Percentiles rank a stretch among this genome's conserved stretches.
phyloP scores from a whole-genome alignment of 2,329 filamentous ascomycete species.

The Penicillium sp. region DNA sequence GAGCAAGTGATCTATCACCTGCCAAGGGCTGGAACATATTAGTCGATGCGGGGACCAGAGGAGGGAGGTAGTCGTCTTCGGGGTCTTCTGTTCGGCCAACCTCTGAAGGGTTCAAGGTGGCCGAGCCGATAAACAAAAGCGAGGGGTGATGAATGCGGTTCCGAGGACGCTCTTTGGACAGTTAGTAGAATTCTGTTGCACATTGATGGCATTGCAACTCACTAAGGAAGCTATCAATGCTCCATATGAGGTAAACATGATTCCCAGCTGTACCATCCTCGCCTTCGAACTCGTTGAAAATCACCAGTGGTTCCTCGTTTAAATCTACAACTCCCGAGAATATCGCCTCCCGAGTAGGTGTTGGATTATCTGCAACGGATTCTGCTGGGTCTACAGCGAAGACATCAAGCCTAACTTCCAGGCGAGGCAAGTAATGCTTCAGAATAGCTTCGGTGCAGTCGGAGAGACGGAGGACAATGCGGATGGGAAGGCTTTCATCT shows the following conservation, averaged over 20 bases:
- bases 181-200: constrained; percentile 9
- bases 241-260: constrained; percentile 48
- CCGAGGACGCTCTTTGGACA: constrained; percentile 42
- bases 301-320: constrained; percentile 45
- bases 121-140: constrained; percentile 54
- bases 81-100: constrained; percentile 34
- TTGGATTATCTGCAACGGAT: constrained; percentile 42
- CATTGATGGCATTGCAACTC: constrained; percentile 13
- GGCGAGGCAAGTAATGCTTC: constrained; percentile 49
- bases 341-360: constrained; percentile 43
- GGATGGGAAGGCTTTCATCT: constrained; percentile 57
- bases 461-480: constrained; percentile 53
- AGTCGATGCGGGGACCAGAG: constrained; percentile 55
- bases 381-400: constrained; percentile 43
- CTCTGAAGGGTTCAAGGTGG: constrained; percentile 47
- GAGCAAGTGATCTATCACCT: constrained; percentile 48
- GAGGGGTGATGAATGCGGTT: constrained; percentile 57
- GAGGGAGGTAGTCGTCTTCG: constrained; percentile 54
- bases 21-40: constrained; percentile 59
- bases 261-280: constrained; percentile 36
- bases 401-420: constrained; percentile 53
- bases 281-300: constrained; percentile 45
- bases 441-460: constrained; percentile 50
- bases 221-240: constrained; percentile 44
- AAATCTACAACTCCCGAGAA: constrained; percentile 41